Conservation (phyloP, 2,329 filamentous ascomycete genomes). For the Penicillium sclerotigenum region DNA sequence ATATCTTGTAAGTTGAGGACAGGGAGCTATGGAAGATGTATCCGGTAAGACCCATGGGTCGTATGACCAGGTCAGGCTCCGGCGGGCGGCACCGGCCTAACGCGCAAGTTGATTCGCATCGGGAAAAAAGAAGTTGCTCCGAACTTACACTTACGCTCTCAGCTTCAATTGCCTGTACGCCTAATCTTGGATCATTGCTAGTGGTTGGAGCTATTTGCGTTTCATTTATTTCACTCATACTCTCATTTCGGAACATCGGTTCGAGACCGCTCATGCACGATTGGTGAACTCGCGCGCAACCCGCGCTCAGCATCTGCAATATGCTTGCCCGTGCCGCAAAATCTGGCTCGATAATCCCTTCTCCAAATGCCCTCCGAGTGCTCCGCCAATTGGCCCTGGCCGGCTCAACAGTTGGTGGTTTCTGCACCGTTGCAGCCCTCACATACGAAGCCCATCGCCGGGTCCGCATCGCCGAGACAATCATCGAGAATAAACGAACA, state of each 20-base stretch:
- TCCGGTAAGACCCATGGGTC: not conserved
- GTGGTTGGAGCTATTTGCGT: not conserved
- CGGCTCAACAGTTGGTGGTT: constrained; percentile 39
- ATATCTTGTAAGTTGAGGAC: not conserved
- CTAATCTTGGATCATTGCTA: not conserved
- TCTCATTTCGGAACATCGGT: not conserved
- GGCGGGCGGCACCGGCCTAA: constrained; percentile 9
- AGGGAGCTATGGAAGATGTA: not conserved
- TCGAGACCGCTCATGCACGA: constrained; percentile 15
- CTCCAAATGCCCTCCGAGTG: constrained; percentile 44
- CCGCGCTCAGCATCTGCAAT: constrained; percentile 24
- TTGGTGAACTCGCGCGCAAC: constrained; percentile 24
- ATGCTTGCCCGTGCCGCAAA: constrained; percentile 36
- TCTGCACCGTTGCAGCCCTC: constrained; percentile 41
- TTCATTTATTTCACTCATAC: not conserved
- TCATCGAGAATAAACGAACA: constrained; percentile 45
- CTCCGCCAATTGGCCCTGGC: constrained; percentile 37
- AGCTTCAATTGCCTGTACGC: constrained; percentile 7
- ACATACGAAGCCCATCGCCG: constrained; percentile 44
- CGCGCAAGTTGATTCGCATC: constrained; percentile 14
- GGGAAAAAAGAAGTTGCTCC: constrained; percentile 20
- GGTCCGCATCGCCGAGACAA: constrained; percentile 41
- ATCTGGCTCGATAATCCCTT: constrained; percentile 38
- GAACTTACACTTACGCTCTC: constrained; percentile 12
- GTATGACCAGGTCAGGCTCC: constrained; percentile 6